These are phyloP conservation scores for Abelmoschus esculentus DNA, from an alignment of 345 rosid genomes.

Conservation along the genomic window DNA sequence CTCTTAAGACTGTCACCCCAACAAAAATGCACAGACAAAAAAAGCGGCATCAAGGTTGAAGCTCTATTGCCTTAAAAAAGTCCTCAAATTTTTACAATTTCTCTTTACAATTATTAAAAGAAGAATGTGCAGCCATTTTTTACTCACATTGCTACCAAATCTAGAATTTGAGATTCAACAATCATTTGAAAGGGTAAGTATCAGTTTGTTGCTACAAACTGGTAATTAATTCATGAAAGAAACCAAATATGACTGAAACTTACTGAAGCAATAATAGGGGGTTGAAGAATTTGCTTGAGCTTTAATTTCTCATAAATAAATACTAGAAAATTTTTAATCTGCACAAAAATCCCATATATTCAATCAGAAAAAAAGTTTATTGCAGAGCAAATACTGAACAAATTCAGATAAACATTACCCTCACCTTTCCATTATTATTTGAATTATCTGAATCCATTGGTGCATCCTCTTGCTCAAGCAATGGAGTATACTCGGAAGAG, in stretches of 20 bases:
- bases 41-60: neutral
- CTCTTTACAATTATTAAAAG: neutral
- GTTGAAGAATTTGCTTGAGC: constrained; percentile 92
- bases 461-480: constrained; percentile 42
- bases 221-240: neutral
- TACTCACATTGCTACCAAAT: neutral
- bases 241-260: constrained; percentile 23
- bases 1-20: neutral
- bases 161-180: neutral
- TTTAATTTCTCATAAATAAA: constrained; percentile 74
- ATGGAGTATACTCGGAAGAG: constrained; percentile 54
- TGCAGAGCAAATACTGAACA: constrained; percentile 3
- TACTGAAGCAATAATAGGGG: constrained; percentile 94
- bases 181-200: neutral
- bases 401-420: constrained; percentile 10
- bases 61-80: neutral
- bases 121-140: neutral
- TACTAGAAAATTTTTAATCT: constrained; percentile 47
- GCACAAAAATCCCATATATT: constrained; percentile 17
- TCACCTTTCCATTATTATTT: constrained; percentile 50
- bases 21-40: neutral
- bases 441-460: constrained; percentile 25
- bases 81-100: neutral
- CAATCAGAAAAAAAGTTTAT: neutral
- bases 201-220: neutral